These are phyloP conservation scores for Russula virescens DNA, from an alignment of 768 basidiomycete species.

Conservation along the genomic window DNA sequence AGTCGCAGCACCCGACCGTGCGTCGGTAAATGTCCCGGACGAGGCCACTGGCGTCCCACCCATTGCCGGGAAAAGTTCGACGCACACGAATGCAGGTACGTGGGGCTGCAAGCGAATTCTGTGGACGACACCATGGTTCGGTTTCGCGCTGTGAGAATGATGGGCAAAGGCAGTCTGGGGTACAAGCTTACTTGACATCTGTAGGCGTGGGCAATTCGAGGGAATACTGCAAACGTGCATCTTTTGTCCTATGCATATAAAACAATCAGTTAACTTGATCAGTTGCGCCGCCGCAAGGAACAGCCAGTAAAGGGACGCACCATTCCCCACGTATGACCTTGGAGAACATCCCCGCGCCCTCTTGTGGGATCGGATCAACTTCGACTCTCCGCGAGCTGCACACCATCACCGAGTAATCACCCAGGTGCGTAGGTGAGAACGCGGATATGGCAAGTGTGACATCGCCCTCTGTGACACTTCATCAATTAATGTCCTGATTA, in stretches of 20 bases:
- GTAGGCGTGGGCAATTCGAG: slow-evolving; percentile 47
- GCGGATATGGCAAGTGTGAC: slow-evolving; percentile 84
- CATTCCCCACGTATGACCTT: slow-evolving; percentile 67
- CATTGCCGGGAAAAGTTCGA: slow-evolving; percentile 48
- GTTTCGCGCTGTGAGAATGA: background rate
- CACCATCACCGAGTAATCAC: slow-evolving; percentile 57
- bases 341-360: slow-evolving; percentile 88
- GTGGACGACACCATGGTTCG: background rate
- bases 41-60: slow-evolving; percentile 46
- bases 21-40: slow-evolving; percentile 77
- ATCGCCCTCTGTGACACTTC: slow-evolving; percentile 50
- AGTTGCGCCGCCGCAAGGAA: background rate
- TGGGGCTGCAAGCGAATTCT: slow-evolving; percentile 66
- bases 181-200: slow-evolving; percentile 49
- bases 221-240: slow-evolving; percentile 63
- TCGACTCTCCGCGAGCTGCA: slow-evolving; percentile 59
- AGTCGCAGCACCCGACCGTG: slow-evolving; percentile 64
- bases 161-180: background rate
- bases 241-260: slow-evolving; percentile 59
- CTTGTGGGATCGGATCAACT: slow-evolving; percentile 62
- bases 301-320: slow-evolving; percentile 36
- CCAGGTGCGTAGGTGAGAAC: slow-evolving; percentile 68
- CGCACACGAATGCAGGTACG: slow-evolving; percentile 47
- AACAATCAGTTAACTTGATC: slow-evolving; percentile 38
- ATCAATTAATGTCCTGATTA: background rate